These are phyloP conservation scores for Tricladium varicosporioides DNA, from an alignment of 2,329 filamentous ascomycete genomes.

Conservation along the genomic window DNA sequence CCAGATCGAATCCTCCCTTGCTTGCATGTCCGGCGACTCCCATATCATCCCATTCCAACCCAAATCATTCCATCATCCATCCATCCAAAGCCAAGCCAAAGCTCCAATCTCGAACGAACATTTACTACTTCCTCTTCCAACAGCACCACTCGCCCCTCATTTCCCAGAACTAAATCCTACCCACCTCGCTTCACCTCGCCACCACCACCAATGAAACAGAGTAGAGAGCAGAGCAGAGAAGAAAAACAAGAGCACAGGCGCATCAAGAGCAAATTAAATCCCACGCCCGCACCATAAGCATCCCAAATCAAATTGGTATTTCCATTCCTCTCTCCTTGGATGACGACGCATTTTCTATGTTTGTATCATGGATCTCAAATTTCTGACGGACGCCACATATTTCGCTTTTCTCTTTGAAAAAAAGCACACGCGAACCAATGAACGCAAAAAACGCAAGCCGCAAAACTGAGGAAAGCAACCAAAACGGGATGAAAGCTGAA, in stretches of 20 bases:
- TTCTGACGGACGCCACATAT: slow-evolving; percentile 19
- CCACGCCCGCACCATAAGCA: slow-evolving; percentile 17
- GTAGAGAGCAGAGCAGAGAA: slow-evolving; percentile 12
- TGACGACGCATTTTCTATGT: slow-evolving; percentile 29
- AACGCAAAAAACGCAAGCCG: slow-evolving; percentile 7
- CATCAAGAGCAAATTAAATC: slow-evolving; percentile 3
- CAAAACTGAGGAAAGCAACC: slow-evolving; percentile 4
- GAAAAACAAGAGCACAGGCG: slow-evolving; percentile 1
- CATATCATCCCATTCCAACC: slow-evolving; percentile 5
- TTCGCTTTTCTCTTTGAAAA: slow-evolving; percentile 25
- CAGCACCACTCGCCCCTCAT: slow-evolving; percentile 4
- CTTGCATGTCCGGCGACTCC: not conserved
- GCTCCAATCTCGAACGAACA: not conserved
- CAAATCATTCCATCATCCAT: slow-evolving; percentile 2
- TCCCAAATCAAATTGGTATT: slow-evolving; percentile 35
- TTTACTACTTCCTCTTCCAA: slow-evolving; percentile 1
- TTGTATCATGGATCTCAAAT: slow-evolving; percentile 23
- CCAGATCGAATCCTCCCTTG: not conserved
- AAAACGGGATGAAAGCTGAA: slow-evolving; percentile 20
- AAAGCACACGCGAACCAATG: slow-evolving; percentile 5
- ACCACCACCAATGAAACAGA: slow-evolving; percentile 11
- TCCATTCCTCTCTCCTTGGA: slow-evolving; percentile 23
- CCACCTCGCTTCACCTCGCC: not conserved
- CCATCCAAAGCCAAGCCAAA: slow-evolving; percentile 3
- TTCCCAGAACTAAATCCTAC: slow-evolving; percentile 3